A percentile compares a stretch with the other conserved stretches of the same genome.
These are phyloP conservation scores for Dactylonectria estremocensis DNA, from an alignment of 2,329 filamentous ascomycete species.

Conservation along the genomic window DNA sequence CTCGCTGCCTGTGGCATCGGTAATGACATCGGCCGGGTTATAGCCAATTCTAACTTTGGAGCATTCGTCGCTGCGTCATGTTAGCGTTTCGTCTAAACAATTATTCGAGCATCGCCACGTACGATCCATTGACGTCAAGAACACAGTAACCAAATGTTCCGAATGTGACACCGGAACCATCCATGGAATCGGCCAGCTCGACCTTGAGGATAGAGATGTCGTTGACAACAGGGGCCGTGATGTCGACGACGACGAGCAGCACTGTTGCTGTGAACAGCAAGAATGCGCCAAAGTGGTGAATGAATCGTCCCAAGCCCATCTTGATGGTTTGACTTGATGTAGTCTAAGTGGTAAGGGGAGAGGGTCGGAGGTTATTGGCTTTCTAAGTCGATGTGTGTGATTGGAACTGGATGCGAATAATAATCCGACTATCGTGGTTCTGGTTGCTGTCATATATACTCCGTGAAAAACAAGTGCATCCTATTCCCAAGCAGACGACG, in stretches of 20 bases:
- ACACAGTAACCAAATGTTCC: constrained; percentile 75
- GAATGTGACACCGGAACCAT: constrained; percentile 62
- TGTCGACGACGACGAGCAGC: constrained; percentile 71
- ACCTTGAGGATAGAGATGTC: constrained; percentile 69
- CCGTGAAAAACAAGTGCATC: constrained; percentile 2
- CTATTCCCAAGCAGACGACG: constrained; percentile 18
- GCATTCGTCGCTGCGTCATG: constrained; percentile 61
- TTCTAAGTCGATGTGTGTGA: constrained; percentile 13
- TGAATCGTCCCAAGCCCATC: constrained; percentile 65
- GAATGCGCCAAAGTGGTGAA: constrained; percentile 72
- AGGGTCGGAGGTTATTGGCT: neutral
- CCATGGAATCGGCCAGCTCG: constrained; percentile 57
- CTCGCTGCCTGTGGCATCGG: constrained; percentile 50
- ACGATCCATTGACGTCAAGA: constrained; percentile 46
- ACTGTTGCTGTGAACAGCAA: constrained; percentile 69
- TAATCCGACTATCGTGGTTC: neutral
- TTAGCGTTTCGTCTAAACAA: constrained; percentile 24
- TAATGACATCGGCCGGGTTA: constrained; percentile 64
- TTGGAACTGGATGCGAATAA: constrained; percentile 9
- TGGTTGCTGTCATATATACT: constrained; percentile 14
- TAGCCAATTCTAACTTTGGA: constrained; percentile 68
- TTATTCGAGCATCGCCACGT: constrained; percentile 14
- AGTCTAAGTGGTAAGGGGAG: neutral
- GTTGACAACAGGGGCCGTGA: constrained; percentile 72
- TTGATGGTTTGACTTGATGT: constrained; percentile 39